These are phyloP conservation scores for Hypoxylon crocopeplum DNA, from an alignment of 495 filamentous ascomycete species.

Conservation along the genomic window DNA sequence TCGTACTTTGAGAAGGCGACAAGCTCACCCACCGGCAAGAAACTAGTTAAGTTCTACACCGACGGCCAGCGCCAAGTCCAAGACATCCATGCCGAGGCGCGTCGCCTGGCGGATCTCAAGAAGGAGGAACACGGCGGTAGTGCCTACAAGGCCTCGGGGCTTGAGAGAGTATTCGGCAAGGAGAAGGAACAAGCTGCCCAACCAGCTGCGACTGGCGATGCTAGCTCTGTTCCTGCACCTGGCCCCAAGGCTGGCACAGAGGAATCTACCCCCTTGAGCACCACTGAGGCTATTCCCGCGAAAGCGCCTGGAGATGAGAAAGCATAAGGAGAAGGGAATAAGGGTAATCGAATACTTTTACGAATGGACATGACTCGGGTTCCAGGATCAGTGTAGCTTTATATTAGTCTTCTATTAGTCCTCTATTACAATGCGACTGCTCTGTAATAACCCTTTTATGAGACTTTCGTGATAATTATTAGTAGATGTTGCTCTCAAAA, in stretches of 20 bases:
- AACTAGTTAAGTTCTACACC: slow-evolving; percentile 84
- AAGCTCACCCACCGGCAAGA: slow-evolving; percentile 83
- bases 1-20: slow-evolving; percentile 93
- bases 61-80: slow-evolving; percentile 82
- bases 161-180: slow-evolving; percentile 54
- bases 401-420: slow-evolving; percentile 6
- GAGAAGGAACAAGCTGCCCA: slow-evolving; percentile 47
- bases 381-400: slow-evolving; percentile 15
- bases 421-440: slow-evolving; percentile 14
- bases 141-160: slow-evolving; percentile 55
- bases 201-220: slow-evolving; percentile 30
- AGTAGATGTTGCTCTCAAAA: too few species aligned
- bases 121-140: slow-evolving; percentile 64
- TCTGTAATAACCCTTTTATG: neutral
- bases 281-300: slow-evolving; percentile 27
- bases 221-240: slow-evolving; percentile 29
- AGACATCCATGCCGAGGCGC: slow-evolving; percentile 91
- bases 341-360: slow-evolving; percentile 10
- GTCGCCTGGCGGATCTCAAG: slow-evolving; percentile 86
- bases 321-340: slow-evolving; percentile 6
- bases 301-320: slow-evolving; percentile 36
- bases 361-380: slow-evolving; percentile 20
- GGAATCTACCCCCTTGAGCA: slow-evolving; percentile 23
- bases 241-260: slow-evolving; percentile 31
- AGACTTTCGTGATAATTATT: too few species aligned